A percentile compares a stretch with the other conserved stretches of the same genome.
These are phyloP conservation scores for Coemansia sp. DNA, from an alignment of 192 early-diverging fungal species.

Conservation along the genomic window DNA sequence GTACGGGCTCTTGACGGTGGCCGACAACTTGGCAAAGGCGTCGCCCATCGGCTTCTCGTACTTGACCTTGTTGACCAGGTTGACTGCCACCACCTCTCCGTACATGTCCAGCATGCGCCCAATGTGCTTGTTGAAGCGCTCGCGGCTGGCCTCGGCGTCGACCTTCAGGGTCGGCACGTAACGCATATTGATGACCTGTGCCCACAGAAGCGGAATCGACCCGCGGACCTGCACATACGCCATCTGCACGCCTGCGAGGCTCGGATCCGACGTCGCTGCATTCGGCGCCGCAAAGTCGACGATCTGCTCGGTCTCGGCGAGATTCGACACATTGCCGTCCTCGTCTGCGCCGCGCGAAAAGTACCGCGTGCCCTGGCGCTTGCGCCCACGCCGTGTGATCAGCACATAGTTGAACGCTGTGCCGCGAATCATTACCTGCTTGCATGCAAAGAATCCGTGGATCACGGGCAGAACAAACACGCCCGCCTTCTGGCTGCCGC, in stretches of 20 bases:
- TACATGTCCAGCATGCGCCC: slow-evolving; percentile 60
- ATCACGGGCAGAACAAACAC: slow-evolving; percentile 89
- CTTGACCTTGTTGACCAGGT: slow-evolving; percentile 92
- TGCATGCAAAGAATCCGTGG: slow-evolving; percentile 78
- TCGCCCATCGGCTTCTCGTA: slow-evolving; percentile 85
- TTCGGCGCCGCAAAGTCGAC: slow-evolving; percentile 59
- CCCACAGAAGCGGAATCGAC: slow-evolving; percentile 94
- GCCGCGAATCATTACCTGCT: slow-evolving; percentile 60
- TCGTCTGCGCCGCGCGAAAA: slow-evolving; percentile 92
- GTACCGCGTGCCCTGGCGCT: slow-evolving; percentile 86
- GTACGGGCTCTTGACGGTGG: slow-evolving; percentile 57
- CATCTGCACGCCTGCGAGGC: slow-evolving; percentile 41
- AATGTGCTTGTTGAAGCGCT: slow-evolving; percentile 44
- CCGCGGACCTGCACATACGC: slow-evolving; percentile 94
- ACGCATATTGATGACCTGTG: slow-evolving; percentile 86
- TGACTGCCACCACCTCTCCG: slow-evolving; percentile 82
- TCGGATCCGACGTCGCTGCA: slow-evolving; percentile 13
- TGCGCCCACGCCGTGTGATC: slow-evolving; percentile 79
- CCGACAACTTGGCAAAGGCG: slow-evolving; percentile 71
- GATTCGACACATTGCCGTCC: slow-evolving; percentile 93
- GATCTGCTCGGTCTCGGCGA: slow-evolving; percentile 96
- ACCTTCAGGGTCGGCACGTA: slow-evolving; percentile 88
- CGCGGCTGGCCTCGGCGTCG: slow-evolving; percentile 47
- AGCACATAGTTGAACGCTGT: slow-evolving; percentile 78
- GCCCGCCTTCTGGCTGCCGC: slow-evolving; percentile 32